Percentiles rank a stretch among this genome's conserved stretches.
These are phyloP conservation scores for Xenosphaeropsis pyriputrescens DNA, from an alignment of 2,329 filamentous ascomycete genomes.

Conservation along the genomic window DNA sequence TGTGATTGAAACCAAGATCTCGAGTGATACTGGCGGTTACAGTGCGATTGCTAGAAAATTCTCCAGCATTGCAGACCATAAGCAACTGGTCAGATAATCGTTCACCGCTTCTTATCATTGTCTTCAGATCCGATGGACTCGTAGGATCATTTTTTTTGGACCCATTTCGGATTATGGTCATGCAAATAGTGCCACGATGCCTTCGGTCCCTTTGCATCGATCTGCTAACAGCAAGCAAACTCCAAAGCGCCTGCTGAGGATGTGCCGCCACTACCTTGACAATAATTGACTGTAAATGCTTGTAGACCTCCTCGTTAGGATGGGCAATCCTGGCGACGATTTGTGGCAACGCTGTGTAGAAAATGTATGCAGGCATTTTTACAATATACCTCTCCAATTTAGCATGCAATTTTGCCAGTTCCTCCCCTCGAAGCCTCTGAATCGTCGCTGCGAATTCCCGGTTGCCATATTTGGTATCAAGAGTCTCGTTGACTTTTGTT, in stretches of 20 bases:
- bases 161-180: conserved; percentile 30
- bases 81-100: conserved; percentile 73
- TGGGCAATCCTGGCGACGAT: conserved; percentile 94
- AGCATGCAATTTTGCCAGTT: conserved; percentile 54
- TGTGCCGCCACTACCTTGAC: conserved; percentile 75
- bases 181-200: conserved; percentile 33
- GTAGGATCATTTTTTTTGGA: conserved; percentile 36
- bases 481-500: conserved; percentile 49
- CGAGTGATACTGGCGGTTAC: conserved; percentile 59
- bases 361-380: conserved; percentile 59
- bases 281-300: conserved; percentile 65
- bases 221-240: conserved; percentile 73
- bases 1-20: conserved; percentile 74
- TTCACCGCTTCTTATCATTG: conserved; percentile 64
- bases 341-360: conserved; percentile 76
- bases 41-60: conserved; percentile 53
- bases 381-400: conserved; percentile 69
- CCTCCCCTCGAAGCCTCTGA: conserved; percentile 40
- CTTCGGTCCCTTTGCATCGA: conserved; percentile 59
- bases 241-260: conserved; percentile 86
- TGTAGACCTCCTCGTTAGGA: conserved; percentile 63
- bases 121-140: conserved; percentile 42
- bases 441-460: conserved; percentile 35
- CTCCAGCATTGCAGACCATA: conserved; percentile 62
- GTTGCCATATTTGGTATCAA: conserved; percentile 30